Evolutionary conservation across 805 yeast genomes (phyloP), one percentile per base, ranked within the genome.

Genomic region (Teunomyces cretensis): DNA sequence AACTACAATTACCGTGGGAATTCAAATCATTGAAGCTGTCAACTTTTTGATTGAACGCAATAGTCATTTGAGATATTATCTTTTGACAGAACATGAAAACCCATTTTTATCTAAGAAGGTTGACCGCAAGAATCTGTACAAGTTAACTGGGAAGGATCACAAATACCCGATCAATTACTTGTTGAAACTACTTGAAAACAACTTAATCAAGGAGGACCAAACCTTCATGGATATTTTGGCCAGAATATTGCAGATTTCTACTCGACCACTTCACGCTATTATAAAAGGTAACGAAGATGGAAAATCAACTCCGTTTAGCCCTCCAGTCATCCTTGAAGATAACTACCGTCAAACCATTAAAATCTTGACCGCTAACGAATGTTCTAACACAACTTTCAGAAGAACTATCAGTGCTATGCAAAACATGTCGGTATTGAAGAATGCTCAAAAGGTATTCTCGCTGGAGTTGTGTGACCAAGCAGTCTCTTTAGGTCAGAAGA

Each of bases 371-470:
- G 79, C 92, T 1, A 88, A 87, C 57, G 96, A 91, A 45, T 89
- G 97, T 58, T 82, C 91, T 30, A 84, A 88, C 51, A 78, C 84
- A 35, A 88, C 95, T 0, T 89, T 91, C 68, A 89, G 89, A 55
- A 87, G 90, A 59, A 83, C 91, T 0, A 74, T 91, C 42, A 80
- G 87, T 48, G 80, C 89, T 1, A 86, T 91, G 83, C 91, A 85
- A 52, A 84, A 86, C 57, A 62, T 91, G 37, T 78, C 88, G 0
- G 68, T 76, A 13, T 62, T 90, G 15, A 75, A 78, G 1, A 77
- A 78, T 46, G 84, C 89, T 2, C 81, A 79, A 51, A 72, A 73
- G 35, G 74, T 83, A 0, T 86, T 89, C 58, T 84, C 94, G 0
- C 57, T 67, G 16, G 89, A 86, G 49, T 68, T 90, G 17, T 80